phyloP scores from a whole-genome alignment of 306 rosid species.

The Vicia villosa region DNA sequence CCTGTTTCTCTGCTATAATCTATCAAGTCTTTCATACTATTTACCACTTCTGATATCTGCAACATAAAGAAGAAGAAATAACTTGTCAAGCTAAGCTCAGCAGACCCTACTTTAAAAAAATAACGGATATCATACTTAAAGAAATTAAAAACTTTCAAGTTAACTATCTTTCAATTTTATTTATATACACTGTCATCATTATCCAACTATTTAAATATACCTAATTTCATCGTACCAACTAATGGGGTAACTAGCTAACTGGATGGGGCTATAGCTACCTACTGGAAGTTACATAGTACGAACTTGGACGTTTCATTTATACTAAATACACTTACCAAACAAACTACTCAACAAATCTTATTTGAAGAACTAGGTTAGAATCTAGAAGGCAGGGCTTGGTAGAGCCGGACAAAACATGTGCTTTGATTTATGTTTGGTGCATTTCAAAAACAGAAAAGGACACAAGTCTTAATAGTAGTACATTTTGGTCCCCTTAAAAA shows the following conservation, averaged over 20 bases:
- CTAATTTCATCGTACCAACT: not conserved
- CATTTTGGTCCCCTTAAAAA: not conserved
- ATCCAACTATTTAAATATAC: too few relatives aligned
- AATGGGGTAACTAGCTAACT: not conserved
- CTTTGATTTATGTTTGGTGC: constrained; percentile 9
- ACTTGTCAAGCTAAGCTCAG: not conserved
- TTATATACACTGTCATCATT: not conserved
- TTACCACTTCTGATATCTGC: constrained; percentile 97
- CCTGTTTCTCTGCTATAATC: constrained; percentile 89
- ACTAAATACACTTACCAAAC: not conserved
- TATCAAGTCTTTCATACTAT: constrained; percentile 96
- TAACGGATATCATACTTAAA: not conserved
- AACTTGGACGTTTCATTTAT: not conserved
- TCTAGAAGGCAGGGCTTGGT: not conserved
- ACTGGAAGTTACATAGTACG: not conserved
- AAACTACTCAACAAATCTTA: not conserved
- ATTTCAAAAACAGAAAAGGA: constrained; percentile 5
- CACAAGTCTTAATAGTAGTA: not conserved
- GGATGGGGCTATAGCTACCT: not conserved
- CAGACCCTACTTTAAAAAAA: not conserved
- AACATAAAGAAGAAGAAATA: constrained; percentile 5
- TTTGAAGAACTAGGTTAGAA: constrained; percentile 3
- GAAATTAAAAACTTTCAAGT: not conserved
- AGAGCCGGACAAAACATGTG: not conserved
- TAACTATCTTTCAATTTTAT: not conserved